Evolutionary conservation across 331 rosid species (phyloP), one percentile per base, ranked within the genome.

Genomic region (Saraca asoca): DNA sequence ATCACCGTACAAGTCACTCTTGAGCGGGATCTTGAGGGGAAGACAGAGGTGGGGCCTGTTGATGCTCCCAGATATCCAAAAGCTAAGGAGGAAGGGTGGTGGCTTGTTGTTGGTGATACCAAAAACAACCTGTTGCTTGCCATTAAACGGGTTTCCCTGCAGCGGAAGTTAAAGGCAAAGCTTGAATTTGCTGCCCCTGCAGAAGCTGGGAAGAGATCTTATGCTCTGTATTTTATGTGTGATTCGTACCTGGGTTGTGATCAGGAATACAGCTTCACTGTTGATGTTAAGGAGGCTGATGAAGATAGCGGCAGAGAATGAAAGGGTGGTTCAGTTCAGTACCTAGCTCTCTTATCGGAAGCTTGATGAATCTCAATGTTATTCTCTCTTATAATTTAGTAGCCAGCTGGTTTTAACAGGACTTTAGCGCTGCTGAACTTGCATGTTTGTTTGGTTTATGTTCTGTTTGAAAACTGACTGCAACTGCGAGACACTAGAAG

Each of bases 191-290:
- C 69, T 37, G 95, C 96, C 9, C 96, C 95, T 16, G 62, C 87
- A 18, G 96, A 93, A 56, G 58, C 75, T 15, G 98, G 98, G 70
- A 88, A 74, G 88, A 89, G 81, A 77, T 58, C 82, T 5, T 90
- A 80, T 62, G 74, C 82, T 2, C 95, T 93, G 7, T 87, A 85
- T 68, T 90, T 87, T 82, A 93, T 93, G 96, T 90, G 95, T 19
- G 98, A 93, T 75, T 93, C 95, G 5, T 93, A 87, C 82, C 41
- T 93, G 83, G 98, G 98, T 11, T 90, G 98, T 70, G 98, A 93
- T 74, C 96, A 93, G 81, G 98, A 93, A 52, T 90, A 90, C 66
- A 70, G 38, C 68, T 85, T 93, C 81, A 44, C 81, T 4, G 55
- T 90, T 20, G 88, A 93, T 78, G 84, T 87, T 8, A 87, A 80